These are phyloP conservation scores for Marasmius tenuissimus DNA, from an alignment of 1,284 basidiomycete genomes.

Conservation along the genomic window DNA sequence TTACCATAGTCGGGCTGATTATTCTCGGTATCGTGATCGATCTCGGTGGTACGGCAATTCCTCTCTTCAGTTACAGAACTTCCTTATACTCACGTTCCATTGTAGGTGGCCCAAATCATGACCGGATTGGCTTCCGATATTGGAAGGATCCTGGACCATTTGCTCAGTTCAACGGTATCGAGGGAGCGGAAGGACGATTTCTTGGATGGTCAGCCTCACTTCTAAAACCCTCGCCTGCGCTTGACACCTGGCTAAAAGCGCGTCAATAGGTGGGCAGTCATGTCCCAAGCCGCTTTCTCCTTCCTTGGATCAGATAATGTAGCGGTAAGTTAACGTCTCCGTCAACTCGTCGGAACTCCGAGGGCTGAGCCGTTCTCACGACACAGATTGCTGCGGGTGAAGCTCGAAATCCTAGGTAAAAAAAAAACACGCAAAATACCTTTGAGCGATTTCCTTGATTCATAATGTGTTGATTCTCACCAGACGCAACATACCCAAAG, in stretches of 20 bases:
- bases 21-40: slow-evolving; percentile 70
- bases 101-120: slow-evolving; percentile 45
- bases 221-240: too few species aligned
- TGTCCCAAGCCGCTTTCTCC: slow-evolving; percentile 81
- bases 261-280: slow-evolving; percentile 44
- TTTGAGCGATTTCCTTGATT: too few species aligned
- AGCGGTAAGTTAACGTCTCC: slow-evolving; percentile 48
- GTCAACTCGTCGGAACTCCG: slow-evolving; percentile 25
- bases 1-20: slow-evolving; percentile 69
- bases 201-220: slow-evolving; percentile 41
- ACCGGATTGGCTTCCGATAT: slow-evolving; percentile 58
- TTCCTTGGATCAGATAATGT: slow-evolving; percentile 86
- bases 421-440: too few species aligned
- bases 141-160: slow-evolving; percentile 80
- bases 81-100: background rate
- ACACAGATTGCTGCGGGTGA: slow-evolving; percentile 77
- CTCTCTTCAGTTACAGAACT: background rate
- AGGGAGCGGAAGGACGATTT: slow-evolving; percentile 64
- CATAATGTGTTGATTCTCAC: too few species aligned
- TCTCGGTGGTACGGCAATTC: slow-evolving; percentile 53
- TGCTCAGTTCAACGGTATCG: slow-evolving; percentile 52
- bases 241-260: background rate
- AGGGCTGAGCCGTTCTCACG: background rate
- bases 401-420: slow-evolving; percentile 53
- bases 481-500: slow-evolving; percentile 60